Percentiles rank a stretch among this genome's conserved stretches.
Conservation (phyloP, 495 filamentous ascomycete genomes). For the Astrothelium subdiscretum region DNA sequence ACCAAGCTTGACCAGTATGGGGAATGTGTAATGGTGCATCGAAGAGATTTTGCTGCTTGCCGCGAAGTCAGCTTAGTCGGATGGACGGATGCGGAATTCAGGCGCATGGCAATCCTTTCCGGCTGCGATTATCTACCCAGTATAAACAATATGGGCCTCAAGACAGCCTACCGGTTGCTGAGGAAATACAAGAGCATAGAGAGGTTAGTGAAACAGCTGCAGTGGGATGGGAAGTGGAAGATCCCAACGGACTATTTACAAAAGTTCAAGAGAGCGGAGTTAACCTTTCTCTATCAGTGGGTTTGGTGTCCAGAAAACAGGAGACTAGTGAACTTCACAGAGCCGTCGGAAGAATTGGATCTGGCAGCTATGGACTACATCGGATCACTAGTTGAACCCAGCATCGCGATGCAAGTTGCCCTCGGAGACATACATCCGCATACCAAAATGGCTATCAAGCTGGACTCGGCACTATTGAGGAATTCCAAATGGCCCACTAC, state of each 20-base stretch:
- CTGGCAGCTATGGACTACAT: slow-evolving; percentile 64
- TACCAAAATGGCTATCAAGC: slow-evolving; percentile 59
- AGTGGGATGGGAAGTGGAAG: slow-evolving; percentile 73
- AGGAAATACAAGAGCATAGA: slow-evolving; percentile 83
- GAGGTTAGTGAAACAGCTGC: slow-evolving; percentile 63
- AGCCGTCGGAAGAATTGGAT: slow-evolving; percentile 46
- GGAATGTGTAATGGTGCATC: slow-evolving; percentile 81
- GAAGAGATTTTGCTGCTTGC: slow-evolving; percentile 75
- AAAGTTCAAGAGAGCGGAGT: slow-evolving; percentile 70
- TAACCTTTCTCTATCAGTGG: slow-evolving; percentile 86
- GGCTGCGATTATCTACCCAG: slow-evolving; percentile 93
- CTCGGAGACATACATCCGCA: slow-evolving; percentile 78
- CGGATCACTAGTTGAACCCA: slow-evolving; percentile 53
- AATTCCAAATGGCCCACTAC: slow-evolving; percentile 29
- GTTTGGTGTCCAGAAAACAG: slow-evolving; percentile 73
- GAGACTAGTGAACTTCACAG: slow-evolving; percentile 59
- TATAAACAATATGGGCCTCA: slow-evolving; percentile 77
- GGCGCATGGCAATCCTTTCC: slow-evolving; percentile 90
- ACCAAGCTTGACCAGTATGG: slow-evolving; percentile 94
- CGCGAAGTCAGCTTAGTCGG: slow-evolving; percentile 79
- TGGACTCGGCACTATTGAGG: slow-evolving; percentile 19
- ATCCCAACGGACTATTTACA: slow-evolving; percentile 70
- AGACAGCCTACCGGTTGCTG: slow-evolving; percentile 83
- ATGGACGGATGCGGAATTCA: slow-evolving; percentile 85
- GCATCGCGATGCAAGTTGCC: slow-evolving; percentile 67